Percentiles rank a stretch among this genome's conserved stretches.
Evolutionary conservation across 441 rosid genomes (phyloP).

Genomic region (Gossypium lobatum): DNA sequence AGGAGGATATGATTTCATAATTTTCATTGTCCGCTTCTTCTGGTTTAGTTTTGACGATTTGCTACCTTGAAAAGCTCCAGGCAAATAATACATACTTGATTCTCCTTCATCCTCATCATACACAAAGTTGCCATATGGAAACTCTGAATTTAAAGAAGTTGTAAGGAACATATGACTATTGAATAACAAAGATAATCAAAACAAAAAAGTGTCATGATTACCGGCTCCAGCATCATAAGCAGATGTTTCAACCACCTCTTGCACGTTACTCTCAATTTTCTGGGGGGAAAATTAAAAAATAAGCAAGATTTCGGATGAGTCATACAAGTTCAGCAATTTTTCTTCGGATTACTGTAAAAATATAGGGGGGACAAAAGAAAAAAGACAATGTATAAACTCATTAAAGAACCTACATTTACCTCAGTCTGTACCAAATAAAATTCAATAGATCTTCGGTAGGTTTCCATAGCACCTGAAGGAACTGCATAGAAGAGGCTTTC

Average conservation of each 20-base stretch:
- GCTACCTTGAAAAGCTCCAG: conserved; percentile 54
- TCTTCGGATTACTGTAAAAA: conserved; percentile 5
- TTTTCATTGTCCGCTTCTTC: conserved; percentile 36
- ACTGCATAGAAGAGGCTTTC: conserved; percentile 91
- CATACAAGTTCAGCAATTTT: neutral
- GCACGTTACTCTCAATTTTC: conserved; percentile 70
- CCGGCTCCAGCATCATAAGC: conserved; percentile 68
- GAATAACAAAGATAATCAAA: conserved; percentile 15
- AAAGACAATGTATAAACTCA: conserved; percentile 11
- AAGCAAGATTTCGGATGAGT: conserved; percentile 7
- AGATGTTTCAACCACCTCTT: conserved; percentile 86
- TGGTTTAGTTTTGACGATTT: conserved; percentile 49
- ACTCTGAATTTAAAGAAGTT: conserved; percentile 40
- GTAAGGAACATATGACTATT: conserved; percentile 21
- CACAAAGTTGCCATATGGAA: conserved; percentile 44
- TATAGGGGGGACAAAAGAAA: conserved; percentile 8
- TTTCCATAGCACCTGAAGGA: conserved; percentile 80
- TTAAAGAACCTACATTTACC: conserved; percentile 35
- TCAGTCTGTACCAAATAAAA: conserved; percentile 58
- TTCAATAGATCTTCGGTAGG: conserved; percentile 77
- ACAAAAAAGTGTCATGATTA: conserved; percentile 25
- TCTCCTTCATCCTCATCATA: conserved; percentile 91
- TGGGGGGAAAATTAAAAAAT: conserved; percentile 22
- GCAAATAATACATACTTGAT: conserved; percentile 64
- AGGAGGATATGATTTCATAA: conserved; percentile 37